Evolutionary conservation across 1,139 yeast genomes (phyloP), one percentile per base, ranked within the genome.

Genomic region (Candida tunisiensis): DNA sequence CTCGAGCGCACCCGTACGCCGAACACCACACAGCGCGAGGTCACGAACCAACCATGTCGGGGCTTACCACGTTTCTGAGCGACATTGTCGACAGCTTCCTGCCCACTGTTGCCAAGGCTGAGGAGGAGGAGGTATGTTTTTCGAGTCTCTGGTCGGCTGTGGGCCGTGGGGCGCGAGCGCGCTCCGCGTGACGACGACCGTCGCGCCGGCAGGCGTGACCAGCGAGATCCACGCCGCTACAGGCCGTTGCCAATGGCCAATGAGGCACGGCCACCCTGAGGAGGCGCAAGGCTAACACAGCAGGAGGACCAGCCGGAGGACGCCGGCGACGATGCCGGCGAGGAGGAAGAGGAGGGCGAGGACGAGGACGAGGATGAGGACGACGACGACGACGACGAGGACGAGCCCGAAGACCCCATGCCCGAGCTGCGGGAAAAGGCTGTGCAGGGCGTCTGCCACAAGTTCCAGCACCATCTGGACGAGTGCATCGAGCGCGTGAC

Each of bases 401-500:
- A 49, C 8, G 69, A 57, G 23, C 67, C 49, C 18, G 66, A 47
- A 17, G 74, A 52, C 19, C 25, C 28, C 17, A 17, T 39, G 45
- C 32, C 38, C 38, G 8, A 5, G 5, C 33, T 38, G 16, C 32
- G 42, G 32, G 78, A 73, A 53, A 74, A 91, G 59, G 60, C 69
- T 38, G 60, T 69, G 37, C 63, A 73, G 29, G 65, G 68, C 33
- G 72, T 70, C 34, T 80, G 93, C 57, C 66, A 73, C 44, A 73
- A 73, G 39, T 68, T 65, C 54, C 65, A 69, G 51, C 95, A 85
- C 58, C 96, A 85, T 59, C 83, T 77, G 61, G 74, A 78, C 37
- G 95, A 85, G 57, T 88, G 98, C 67, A 71, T 73, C 34, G 95
- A 78, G 57, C 80, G 96, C 63, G 96, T 88, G 41, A 72, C 85